Conservation (phyloP, 345 rosid species). For the Eucalyptus marginata region DNA sequence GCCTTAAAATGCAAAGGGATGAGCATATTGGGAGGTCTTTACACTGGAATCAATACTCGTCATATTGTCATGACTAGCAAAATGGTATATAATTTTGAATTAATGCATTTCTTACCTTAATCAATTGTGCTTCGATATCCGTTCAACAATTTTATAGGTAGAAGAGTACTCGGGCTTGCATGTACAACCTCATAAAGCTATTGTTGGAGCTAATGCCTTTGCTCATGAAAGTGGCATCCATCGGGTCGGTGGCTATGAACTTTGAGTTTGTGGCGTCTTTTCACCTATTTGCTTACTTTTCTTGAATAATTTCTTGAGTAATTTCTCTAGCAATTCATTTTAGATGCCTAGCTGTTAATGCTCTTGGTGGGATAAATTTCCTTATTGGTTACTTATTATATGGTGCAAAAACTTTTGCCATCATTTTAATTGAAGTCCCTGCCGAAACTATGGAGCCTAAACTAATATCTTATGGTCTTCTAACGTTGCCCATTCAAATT, state of each 20-base stretch:
- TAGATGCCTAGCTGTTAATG: background rate
- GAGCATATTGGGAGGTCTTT: constrained; percentile 66
- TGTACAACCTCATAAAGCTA: constrained; percentile 92
- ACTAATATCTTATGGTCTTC: background rate
- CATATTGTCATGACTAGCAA: constrained; percentile 88
- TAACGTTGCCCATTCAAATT: background rate
- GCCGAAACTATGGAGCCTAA: background rate
- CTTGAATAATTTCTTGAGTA: background rate
- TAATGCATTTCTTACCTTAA: background rate
- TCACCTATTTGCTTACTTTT: background rate
- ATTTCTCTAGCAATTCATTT: background rate
- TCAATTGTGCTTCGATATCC: background rate
- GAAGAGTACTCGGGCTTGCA: constrained; percentile 83
- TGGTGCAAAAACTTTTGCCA: background rate
- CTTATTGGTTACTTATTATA: background rate
- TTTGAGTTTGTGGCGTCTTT: background rate
- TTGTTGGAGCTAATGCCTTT: constrained; percentile 95
- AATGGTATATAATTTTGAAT: constrained; percentile 45
- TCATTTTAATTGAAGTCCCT: background rate
- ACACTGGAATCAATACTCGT: constrained; percentile 61
- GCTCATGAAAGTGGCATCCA: constrained; percentile 97
- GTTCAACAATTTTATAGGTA: constrained; percentile 28
- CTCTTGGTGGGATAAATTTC: background rate
- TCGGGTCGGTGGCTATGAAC: constrained; percentile 29
- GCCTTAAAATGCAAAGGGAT: constrained; percentile 82